A percentile compares a stretch with the other conserved stretches of the same genome.
phyloP scores from a whole-genome alignment of 2,329 filamentous ascomycete species.

The Drechslerella stenobrocha region DNA sequence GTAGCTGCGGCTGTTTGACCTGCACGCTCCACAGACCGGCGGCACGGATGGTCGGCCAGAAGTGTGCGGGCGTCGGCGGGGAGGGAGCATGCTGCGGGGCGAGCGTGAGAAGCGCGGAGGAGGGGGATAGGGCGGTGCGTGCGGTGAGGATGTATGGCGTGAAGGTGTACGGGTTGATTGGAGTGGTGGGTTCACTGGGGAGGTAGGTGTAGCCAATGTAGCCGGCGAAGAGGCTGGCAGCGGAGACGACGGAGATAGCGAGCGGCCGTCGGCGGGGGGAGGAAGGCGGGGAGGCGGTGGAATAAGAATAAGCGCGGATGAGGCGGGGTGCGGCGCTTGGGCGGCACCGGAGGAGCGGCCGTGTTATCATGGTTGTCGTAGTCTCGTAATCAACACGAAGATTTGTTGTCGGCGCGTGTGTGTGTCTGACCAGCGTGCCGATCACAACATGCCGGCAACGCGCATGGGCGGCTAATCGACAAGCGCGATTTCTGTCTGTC shows the following conservation, averaged over 20 bases:
- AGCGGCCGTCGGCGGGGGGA: not conserved
- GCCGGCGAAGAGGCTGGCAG: conserved; percentile 59
- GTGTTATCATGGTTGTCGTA: too few relatives aligned
- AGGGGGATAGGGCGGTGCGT: conserved; percentile 53
- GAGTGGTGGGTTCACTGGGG: conserved; percentile 54
- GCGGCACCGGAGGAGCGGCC: too few relatives aligned
- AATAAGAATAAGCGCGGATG: too few relatives aligned
- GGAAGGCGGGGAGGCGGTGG: conserved; percentile 4
- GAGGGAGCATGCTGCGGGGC: conserved; percentile 56
- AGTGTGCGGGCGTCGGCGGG: conserved; percentile 24
- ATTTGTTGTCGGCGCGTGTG: too few relatives aligned
- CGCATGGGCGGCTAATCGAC: too few relatives aligned
- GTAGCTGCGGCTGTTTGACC: conserved; percentile 89
- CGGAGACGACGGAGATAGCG: conserved; percentile 37
- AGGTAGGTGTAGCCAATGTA: conserved; percentile 53
- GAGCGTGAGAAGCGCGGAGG: conserved; percentile 66
- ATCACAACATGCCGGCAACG: too few relatives aligned
- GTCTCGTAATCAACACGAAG: too few relatives aligned
- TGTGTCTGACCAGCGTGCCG: too few relatives aligned
- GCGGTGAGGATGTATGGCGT: conserved; percentile 65
- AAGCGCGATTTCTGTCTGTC: too few relatives aligned
- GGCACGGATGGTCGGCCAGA: conserved; percentile 53
- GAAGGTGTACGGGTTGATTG: conserved; percentile 67
- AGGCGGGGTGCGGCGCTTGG: too few relatives aligned
- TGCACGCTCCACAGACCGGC: conserved; percentile 80